Evolutionary conservation across 2,329 filamentous ascomycete species (phyloP), one percentile per base, ranked within the genome.

Genomic region (Aspergillus jensenii): DNA sequence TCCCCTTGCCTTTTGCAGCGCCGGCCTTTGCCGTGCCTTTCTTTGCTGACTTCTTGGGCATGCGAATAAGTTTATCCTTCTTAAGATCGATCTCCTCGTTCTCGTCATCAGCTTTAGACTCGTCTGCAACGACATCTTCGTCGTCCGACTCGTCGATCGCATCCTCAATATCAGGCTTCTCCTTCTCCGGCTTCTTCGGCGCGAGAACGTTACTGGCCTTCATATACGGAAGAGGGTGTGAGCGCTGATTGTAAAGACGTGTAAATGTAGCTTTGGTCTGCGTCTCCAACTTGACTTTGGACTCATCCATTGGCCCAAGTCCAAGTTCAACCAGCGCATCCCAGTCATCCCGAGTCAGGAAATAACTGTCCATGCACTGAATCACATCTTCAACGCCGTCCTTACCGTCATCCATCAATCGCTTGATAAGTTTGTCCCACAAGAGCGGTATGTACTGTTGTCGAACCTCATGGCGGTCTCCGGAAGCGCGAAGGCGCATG

Each of bases 291-390:
- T 87, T 89, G 65, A 96, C 82, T 1, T 79, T 79, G 17, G 88
- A 87, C 74, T 93, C 87, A 61, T 88, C 83, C 82, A 96, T 93
- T 1, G 87, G 85, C 4, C 93, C 95, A 14, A 99, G 85, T 6
- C 93, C 93, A 23, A 99, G 84, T 76, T 99, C 95, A 72, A 92
- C 82, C 67, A 99, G 91, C 9, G 88, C 89, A 71, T 99, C 95
- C 74, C 93, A 96, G 72, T 99, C 95, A 23, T 99, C 95, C 61
- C 90, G 89, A 0, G 95, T 98, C 57, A 99, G 81, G 74, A 89
- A 99, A 76, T 99, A 99, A 71, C 89, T 92, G 71, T 99, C 95
- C 95, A 99, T 98, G 54, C 97, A 82, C 54, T 95, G 86, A 68
- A 99, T 99, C 54, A 97, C 88, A 2, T 90, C 88, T 1, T 85